A percentile compares a stretch with the other conserved stretches of the same genome.
phyloP scores from a whole-genome alignment of 164 flowering plant species.

The Cinnamomum micranthum region DNA sequence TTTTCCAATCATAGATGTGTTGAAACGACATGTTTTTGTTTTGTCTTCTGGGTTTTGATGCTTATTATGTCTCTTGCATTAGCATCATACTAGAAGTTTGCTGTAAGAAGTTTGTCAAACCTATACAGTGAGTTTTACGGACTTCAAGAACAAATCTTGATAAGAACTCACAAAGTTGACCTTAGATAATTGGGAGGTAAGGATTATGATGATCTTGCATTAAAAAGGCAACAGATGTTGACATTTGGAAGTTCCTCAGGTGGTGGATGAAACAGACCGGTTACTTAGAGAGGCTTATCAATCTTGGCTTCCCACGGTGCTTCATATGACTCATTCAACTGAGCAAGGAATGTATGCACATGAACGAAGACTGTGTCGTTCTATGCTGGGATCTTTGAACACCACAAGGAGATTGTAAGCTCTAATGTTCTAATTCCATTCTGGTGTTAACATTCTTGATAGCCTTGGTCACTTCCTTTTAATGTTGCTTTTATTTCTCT shows the following conservation, averaged over 20 bases:
- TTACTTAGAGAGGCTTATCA: conserved; percentile 88
- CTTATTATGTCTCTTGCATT: background rate
- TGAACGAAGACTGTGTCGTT: conserved; percentile 13
- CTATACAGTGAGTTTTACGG: too few relatives aligned
- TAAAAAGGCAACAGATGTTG: background rate
- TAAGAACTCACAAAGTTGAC: too few relatives aligned
- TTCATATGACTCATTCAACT: conserved; percentile 39
- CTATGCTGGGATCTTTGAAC: conserved; percentile 48
- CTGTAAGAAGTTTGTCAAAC: too few relatives aligned
- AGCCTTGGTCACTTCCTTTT: background rate
- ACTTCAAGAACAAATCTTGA: too few relatives aligned
- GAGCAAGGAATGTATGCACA: conserved; percentile 24
- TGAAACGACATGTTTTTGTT: background rate
- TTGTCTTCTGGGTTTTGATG: background rate
- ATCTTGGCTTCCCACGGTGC: conserved; percentile 89
- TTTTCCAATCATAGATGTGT: background rate
- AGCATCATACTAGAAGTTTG: too few relatives aligned
- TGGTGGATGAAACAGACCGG: conserved; percentile 90
- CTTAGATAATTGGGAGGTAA: too few relatives aligned
- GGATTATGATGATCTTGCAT: too few relatives aligned
- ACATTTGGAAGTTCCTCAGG: conserved; percentile 35
- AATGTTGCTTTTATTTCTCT: background rate
- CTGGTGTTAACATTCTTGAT: background rate
- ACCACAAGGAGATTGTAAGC: conserved; percentile 71
- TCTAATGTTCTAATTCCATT: background rate